Conservation (phyloP, 2,329 filamentous ascomycete species). For the Nigrospora osmanthi region DNA sequence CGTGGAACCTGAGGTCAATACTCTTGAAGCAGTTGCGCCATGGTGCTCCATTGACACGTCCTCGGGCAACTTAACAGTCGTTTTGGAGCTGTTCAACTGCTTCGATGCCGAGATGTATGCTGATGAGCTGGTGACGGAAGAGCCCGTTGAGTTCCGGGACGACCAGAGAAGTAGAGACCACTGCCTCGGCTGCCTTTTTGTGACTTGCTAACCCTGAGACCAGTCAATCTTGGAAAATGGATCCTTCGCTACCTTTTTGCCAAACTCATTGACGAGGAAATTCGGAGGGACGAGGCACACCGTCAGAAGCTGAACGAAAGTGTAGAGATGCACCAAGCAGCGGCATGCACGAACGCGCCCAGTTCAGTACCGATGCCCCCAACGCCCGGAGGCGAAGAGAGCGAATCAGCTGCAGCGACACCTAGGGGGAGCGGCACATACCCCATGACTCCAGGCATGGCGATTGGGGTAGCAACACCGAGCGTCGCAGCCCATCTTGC, state of each 20-base stretch:
- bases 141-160: conserved; percentile 75
- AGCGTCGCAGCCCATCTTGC: conserved; percentile 29
- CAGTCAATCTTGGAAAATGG: conserved; percentile 96
- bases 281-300: conserved; percentile 68
- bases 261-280: conserved; percentile 82
- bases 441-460: conserved; percentile 66
- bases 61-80: conserved; percentile 83
- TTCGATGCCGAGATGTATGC: conserved; percentile 98
- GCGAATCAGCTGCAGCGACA: conserved; percentile 43
- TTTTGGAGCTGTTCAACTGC: conserved; percentile 88
- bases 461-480: conserved; percentile 72
- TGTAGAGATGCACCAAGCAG: conserved; percentile 48
- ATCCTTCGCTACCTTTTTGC: conserved; percentile 87
- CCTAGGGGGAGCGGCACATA: conserved; percentile 59
- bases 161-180: conserved; percentile 75
- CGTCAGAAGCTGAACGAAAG: conserved; percentile 61
- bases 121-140: conserved; percentile 71
- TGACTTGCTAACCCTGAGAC: conserved; percentile 8
- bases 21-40: conserved; percentile 79
- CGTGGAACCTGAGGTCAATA: conserved; percentile 80
- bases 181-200: not conserved
- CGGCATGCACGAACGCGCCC: conserved; percentile 51
- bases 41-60: conserved; percentile 96
- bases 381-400: conserved; percentile 28
- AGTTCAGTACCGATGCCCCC: conserved; percentile 44